phyloP scores from a whole-genome alignment of 768 basidiomycete species.

The Cubamyces lactineus region DNA sequence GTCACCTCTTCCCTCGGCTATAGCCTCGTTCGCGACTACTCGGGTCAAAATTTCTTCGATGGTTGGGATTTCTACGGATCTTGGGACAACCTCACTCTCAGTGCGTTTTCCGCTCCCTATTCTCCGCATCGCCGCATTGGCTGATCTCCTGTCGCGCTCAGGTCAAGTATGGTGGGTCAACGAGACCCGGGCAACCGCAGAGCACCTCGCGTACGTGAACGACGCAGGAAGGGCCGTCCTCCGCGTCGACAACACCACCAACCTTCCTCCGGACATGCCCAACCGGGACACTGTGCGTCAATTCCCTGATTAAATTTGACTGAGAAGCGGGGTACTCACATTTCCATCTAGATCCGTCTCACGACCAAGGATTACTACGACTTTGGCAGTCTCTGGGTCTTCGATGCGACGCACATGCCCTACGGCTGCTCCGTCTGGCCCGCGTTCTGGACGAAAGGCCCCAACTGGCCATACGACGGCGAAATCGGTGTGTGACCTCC shows the following conservation, averaged over 20 bases:
- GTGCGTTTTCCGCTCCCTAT: constrained; percentile 29
- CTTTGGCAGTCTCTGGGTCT: constrained; percentile 49
- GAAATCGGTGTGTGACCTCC: constrained; percentile 33
- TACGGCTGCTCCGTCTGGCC: constrained; percentile 65
- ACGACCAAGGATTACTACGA: constrained; percentile 47
- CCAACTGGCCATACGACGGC: constrained; percentile 48
- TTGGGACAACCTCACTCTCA: constrained; percentile 45
- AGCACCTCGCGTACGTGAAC: constrained; percentile 63
- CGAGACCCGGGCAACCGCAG: constrained; percentile 46
- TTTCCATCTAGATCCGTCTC: constrained; percentile 44
- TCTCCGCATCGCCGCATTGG: background rate
- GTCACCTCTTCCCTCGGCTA: constrained; percentile 28
- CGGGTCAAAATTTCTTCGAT: constrained; percentile 47
- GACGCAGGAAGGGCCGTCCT: constrained; percentile 65
- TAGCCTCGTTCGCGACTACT: constrained; percentile 42
- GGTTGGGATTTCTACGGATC: constrained; percentile 47
- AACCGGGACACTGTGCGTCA: constrained; percentile 61
- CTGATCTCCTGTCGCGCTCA: constrained; percentile 25
- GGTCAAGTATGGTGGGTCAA: constrained; percentile 69
- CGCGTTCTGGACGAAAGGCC: constrained; percentile 38
- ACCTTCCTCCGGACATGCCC: constrained; percentile 47
- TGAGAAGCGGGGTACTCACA: background rate
- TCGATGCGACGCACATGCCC: constrained; percentile 52
- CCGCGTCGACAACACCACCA: constrained; percentile 71
- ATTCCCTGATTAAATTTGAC: background rate